Percentiles rank a stretch among this genome's conserved stretches.
These are phyloP conservation scores for Lachnellula suecica DNA, from an alignment of 2,329 filamentous ascomycete species.

Conservation along the genomic window DNA sequence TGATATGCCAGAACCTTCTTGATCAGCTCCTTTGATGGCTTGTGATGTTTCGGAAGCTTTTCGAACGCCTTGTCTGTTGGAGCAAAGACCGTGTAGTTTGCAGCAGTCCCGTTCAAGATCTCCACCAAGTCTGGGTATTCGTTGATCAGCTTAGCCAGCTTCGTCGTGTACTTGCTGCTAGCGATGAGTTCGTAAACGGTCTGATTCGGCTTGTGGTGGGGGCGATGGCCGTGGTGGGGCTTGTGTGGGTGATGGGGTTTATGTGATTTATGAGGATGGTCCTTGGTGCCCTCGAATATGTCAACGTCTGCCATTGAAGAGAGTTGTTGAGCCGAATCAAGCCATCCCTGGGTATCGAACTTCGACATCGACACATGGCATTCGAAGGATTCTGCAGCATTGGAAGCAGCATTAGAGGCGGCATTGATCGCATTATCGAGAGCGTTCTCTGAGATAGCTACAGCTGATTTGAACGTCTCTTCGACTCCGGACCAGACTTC, in stretches of 20 bases:
- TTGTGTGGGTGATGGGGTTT: conserved; percentile 30
- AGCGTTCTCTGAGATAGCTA: conserved; percentile 28
- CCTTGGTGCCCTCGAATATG: conserved; percentile 12
- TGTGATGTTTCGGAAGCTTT: conserved; percentile 48
- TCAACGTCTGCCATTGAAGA: conserved; percentile 34
- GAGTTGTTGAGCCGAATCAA: conserved; percentile 30
- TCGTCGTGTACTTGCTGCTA: conserved; percentile 73
- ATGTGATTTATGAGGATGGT: conserved; percentile 13
- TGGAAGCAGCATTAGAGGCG: conserved; percentile 16
- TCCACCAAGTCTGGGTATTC: conserved; percentile 71
- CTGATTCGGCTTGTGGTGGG: conserved; percentile 52
- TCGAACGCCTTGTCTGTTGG: conserved; percentile 77
- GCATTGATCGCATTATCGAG: conserved; percentile 31
- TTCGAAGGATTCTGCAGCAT: conserved; percentile 26
- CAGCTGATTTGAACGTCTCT: conserved; percentile 26
- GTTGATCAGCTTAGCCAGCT: conserved; percentile 73
- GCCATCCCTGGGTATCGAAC: conserved; percentile 32
- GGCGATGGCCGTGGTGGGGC: conserved; percentile 31
- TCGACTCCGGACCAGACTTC: conserved; percentile 25
- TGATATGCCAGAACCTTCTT: conserved; percentile 75
- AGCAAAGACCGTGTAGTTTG: conserved; percentile 79
- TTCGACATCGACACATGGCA: conserved; percentile 32
- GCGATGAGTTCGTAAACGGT: conserved; percentile 81
- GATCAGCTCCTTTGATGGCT: conserved; percentile 69
- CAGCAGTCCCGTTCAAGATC: conserved; percentile 69